Percentiles rank a stretch among this genome's conserved stretches.
These are phyloP conservation scores for Fusarium vanettenii DNA, from an alignment of 2,329 filamentous ascomycete species.

Conservation along the genomic window DNA sequence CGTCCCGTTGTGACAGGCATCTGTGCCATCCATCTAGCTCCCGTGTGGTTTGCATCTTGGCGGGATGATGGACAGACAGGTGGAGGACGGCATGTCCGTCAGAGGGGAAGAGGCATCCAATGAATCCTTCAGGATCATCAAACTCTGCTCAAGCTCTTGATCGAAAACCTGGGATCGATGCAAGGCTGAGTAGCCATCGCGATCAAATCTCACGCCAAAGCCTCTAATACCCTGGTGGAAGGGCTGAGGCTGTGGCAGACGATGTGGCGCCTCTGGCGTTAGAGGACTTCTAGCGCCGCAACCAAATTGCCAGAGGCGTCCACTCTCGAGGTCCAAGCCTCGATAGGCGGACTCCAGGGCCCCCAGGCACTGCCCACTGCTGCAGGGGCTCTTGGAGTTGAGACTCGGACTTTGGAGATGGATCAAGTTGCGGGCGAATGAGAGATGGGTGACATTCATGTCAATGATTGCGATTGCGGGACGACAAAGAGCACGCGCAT, in stretches of 20 bases:
- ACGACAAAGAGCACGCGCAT: slow-evolving; percentile 31
- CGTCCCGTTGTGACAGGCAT: slow-evolving; percentile 25
- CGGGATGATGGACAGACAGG: slow-evolving; percentile 3
- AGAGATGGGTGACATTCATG: background rate
- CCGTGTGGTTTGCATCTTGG: slow-evolving; percentile 32
- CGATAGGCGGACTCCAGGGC: slow-evolving; percentile 19
- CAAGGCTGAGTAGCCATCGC: slow-evolving; percentile 36
- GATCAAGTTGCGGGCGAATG: slow-evolving; percentile 17
- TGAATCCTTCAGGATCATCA: slow-evolving; percentile 32
- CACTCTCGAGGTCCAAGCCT: slow-evolving; percentile 34
- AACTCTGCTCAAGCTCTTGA: background rate
- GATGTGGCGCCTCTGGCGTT: background rate
- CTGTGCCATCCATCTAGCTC: slow-evolving; percentile 36
- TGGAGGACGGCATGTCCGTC: slow-evolving; percentile 7
- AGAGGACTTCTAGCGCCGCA: slow-evolving; percentile 5
- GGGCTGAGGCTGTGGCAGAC: slow-evolving; percentile 38
- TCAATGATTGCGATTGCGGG: slow-evolving; percentile 17
- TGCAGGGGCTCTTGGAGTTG: slow-evolving; percentile 8
- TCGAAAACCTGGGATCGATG: slow-evolving; percentile 17
- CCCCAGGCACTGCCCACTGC: slow-evolving; percentile 29
- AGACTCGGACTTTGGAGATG: slow-evolving; percentile 1
- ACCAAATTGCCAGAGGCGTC: background rate
- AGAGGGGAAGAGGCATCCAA: slow-evolving; percentile 41
- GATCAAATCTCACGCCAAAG: background rate
- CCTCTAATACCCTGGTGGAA: slow-evolving; percentile 9